Conservation (phyloP, 2,329 filamentous ascomycete species). For the Geosmithia putterillii region DNA sequence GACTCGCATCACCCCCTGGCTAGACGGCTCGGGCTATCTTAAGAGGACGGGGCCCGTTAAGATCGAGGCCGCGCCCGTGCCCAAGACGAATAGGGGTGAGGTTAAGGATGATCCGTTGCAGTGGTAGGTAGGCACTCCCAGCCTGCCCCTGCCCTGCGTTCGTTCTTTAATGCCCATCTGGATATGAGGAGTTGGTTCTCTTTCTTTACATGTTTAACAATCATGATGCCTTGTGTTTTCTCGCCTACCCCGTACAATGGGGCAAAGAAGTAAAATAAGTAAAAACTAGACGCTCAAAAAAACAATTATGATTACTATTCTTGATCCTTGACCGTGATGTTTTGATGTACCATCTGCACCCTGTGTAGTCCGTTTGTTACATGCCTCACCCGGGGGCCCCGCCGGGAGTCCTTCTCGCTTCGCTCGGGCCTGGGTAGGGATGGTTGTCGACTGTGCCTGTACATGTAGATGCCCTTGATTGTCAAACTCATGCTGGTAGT, state of each 20-base stretch:
- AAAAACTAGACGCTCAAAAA: not conserved
- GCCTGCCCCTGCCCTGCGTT: not conserved
- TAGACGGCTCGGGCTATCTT: slow-evolving; percentile 79
- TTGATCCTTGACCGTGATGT: no score
- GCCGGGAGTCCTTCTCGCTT: no score
- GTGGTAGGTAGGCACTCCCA: slow-evolving; percentile 48
- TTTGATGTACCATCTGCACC: not conserved
- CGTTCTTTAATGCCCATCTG: no score
- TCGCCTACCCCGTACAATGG: not conserved
- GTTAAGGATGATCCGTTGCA: slow-evolving; percentile 76
- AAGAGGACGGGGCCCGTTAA: slow-evolving; percentile 43
- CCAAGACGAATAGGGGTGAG: slow-evolving; percentile 81
- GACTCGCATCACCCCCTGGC: slow-evolving; percentile 72
- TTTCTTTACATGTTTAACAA: no score
- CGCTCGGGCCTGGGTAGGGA: no score
- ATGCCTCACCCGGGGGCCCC: no score
- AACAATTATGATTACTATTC: not conserved
- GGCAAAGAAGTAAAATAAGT: not conserved
- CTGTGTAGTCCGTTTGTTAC: no score
- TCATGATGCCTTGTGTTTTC: not conserved
- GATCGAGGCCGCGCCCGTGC: slow-evolving; percentile 55
- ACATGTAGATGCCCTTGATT: no score
- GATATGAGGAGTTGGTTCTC: no score
- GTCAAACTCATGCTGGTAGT: no score
- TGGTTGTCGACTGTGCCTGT: no score